Evolutionary conservation across 2,329 filamentous ascomycete species (phyloP).

Genomic region (Diaporthe eres): DNA sequence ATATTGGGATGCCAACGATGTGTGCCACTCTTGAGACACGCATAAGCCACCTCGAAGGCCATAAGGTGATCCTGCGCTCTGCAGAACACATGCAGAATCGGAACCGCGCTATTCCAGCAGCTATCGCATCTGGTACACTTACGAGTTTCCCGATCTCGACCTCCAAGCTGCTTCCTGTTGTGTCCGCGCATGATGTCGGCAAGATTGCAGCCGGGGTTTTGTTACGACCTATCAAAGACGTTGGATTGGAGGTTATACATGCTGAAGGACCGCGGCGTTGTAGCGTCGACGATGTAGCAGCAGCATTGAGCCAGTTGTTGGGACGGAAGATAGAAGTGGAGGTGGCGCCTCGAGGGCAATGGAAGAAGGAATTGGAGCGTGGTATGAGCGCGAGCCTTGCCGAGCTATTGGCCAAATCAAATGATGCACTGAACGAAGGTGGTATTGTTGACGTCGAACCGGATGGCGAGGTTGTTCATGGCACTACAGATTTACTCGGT

Average conservation of each 20-base stretch:
- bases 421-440: neutral
- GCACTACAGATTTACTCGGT: neutral
- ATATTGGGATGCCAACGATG: constrained; percentile 7
- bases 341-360: neutral
- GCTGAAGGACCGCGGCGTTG: neutral
- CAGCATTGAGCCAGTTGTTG: neutral
- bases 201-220: neutral
- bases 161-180: neutral
- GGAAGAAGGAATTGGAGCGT: neutral
- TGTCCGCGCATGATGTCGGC: neutral
- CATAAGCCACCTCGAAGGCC: neutral
- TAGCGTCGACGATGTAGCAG: neutral
- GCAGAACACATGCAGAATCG: neutral
- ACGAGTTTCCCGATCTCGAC: neutral
- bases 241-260: neutral
- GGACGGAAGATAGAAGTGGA: neutral
- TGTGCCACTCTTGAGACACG: neutral
- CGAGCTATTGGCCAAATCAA: neutral
- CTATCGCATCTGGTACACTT: neutral
- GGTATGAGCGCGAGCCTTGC: neutral
- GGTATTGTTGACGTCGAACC: neutral
- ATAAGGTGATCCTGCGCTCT: neutral
- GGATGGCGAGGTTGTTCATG: neutral
- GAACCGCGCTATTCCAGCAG: neutral
- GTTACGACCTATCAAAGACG: neutral